Evolutionary conservation across 495 filamentous ascomycete genomes (phyloP).

Genomic region (Geopyxis carbonaria): DNA sequence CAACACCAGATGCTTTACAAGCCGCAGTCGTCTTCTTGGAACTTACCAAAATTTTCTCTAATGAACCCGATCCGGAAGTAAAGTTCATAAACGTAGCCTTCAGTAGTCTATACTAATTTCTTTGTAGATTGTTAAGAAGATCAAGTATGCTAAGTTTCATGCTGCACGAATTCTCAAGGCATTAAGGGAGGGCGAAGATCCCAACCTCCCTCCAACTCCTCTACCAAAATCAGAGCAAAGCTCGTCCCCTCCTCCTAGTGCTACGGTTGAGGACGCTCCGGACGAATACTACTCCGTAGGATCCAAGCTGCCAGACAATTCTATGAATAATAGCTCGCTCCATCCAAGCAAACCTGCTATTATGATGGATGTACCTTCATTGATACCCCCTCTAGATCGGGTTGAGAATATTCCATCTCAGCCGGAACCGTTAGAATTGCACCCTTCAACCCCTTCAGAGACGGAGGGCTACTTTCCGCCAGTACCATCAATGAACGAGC

Average conservation of each 20-base stretch:
- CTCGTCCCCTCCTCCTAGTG: constrained; percentile 1
- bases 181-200: constrained; percentile 77
- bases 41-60: constrained; percentile 58
- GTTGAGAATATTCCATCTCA: neutral
- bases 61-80: constrained; percentile 39
- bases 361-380: neutral
- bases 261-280: constrained; percentile 33
- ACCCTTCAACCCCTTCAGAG: constrained; percentile 11
- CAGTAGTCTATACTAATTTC: constrained; percentile 3
- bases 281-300: constrained; percentile 28
- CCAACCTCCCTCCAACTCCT: constrained; percentile 43
- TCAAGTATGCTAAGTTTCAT: constrained; percentile 94
- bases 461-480: constrained; percentile 35
- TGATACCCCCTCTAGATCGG: neutral
- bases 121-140: constrained; percentile 48
- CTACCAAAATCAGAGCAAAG: constrained; percentile 25
- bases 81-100: constrained; percentile 30
- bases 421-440: constrained; percentile 34
- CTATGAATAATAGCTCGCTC: constrained; percentile 8
- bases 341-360: neutral
- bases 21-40: constrained; percentile 87
- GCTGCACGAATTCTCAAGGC: constrained; percentile 80
- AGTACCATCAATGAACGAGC: constrained; percentile 23
- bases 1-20: constrained; percentile 85
- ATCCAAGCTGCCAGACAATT: constrained; percentile 6